Evolutionary conservation across 768 basidiomycete species (phyloP), one percentile per base, ranked within the genome.

Genomic region (Cystofilobasidium bisporidii): DNA sequence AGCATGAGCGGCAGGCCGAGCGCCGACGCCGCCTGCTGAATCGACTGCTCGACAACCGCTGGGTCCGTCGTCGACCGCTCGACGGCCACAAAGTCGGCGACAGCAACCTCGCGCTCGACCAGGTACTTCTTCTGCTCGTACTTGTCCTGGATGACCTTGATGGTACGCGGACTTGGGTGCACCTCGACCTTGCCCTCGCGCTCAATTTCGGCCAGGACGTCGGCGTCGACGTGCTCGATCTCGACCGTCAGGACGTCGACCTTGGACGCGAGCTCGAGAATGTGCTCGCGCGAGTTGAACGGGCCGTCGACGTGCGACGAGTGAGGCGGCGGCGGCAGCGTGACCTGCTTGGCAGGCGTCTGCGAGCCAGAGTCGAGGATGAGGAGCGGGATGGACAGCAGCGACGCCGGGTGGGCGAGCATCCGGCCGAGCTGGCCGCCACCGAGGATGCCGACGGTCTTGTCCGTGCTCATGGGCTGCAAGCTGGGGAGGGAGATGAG

Each of bases 341-440:
- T 72, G 71, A 94, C 79, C 75, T 94, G 93, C 76, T 98, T 99
- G 12, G 94, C 96, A 0, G 94, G 96, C 0, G 82, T 83, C 65
- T 82, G 75, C n/a, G 82, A 80, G 18, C 89, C 90, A 14, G 84
- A 83, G 74, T 96, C 96, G 41, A 99, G 86, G 71, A 96, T 84
- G 38, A 91, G 77, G 22, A 93, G 79, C 47, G 87, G 83, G 72
- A 96, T 81, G 73, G 91, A 89, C 60, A 98, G 82, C 38, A 91
- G 82, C 2, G 92, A 86, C 3, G 94, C 93, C 0, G 93, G 86
- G 38, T 86, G 86, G 5, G 87, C 89, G 18, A 99, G 83, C 96
- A 99, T 99, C 28, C 94, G 90, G 30, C 94, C 94, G 30, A 99
- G 84, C 78, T 98, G 94, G 70, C 94, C 93, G 43, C 96, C 96